These are phyloP conservation scores for Plantago ovata DNA, from an alignment of 257 asterid species.

Conservation along the genomic window DNA sequence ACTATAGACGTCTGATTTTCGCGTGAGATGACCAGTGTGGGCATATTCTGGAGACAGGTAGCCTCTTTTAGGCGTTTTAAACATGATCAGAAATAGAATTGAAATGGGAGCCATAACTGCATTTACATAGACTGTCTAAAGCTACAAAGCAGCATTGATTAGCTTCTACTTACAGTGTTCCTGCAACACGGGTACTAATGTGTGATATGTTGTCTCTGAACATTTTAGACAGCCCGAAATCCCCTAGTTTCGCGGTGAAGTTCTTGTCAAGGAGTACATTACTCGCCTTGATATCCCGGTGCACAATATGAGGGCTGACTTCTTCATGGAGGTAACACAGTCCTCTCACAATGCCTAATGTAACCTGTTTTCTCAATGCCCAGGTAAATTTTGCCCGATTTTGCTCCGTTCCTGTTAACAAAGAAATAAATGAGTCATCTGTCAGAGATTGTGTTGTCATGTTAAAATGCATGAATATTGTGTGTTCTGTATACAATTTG, in stretches of 20 bases:
- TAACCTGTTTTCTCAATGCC: constrained; percentile 42
- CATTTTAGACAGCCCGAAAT: constrained; percentile 73
- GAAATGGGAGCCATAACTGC: neutral
- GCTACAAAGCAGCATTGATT: neutral
- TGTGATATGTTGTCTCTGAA: constrained; percentile 51
- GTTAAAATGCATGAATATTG: too few species aligned
- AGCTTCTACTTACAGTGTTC: constrained; percentile 57
- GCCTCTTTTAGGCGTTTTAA: constrained; percentile 42
- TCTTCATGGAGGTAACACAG: constrained; percentile 70
- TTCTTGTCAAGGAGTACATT: constrained; percentile 63
- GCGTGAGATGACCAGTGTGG: constrained; percentile 62
- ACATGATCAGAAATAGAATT: constrained; percentile 22
- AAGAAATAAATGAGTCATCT: neutral
- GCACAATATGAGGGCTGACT: constrained; percentile 61
- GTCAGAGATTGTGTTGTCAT: neutral
- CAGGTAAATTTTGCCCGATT: constrained; percentile 54
- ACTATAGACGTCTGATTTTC: constrained; percentile 83
- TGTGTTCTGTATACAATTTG: too few species aligned
- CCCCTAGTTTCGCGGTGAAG: constrained; percentile 64
- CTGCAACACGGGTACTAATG: constrained; percentile 85
- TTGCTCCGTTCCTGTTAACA: constrained; percentile 42
- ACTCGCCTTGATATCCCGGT: constrained; percentile 70
- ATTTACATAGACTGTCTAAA: neutral
- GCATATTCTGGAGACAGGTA: constrained; percentile 87
- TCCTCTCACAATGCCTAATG: constrained; percentile 61